Percentiles rank a stretch among this genome's conserved stretches.
Evolutionary conservation across 2,329 filamentous ascomycete genomes (phyloP).

Genomic region (Fusarium falciforme): DNA sequence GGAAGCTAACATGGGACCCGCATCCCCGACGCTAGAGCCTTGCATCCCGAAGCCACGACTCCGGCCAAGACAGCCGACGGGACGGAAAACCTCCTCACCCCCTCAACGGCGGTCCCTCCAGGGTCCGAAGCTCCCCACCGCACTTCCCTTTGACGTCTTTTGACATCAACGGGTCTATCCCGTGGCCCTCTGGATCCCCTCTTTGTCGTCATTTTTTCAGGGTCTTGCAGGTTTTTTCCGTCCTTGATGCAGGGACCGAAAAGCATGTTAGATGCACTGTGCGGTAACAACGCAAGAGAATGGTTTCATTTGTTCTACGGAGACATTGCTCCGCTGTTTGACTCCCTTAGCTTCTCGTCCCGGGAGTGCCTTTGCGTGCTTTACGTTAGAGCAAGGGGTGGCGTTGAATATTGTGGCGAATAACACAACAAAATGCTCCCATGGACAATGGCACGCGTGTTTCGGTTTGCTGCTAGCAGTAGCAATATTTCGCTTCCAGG

Average conservation of each 20-base stretch:
- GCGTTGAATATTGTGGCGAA: conserved; percentile 26
- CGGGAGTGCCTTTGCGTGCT: neutral
- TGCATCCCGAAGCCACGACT: neutral
- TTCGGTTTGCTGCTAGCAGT: neutral
- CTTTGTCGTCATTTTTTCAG: conserved; percentile 4
- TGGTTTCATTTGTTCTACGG: neutral
- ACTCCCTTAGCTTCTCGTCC: neutral
- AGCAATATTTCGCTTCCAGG: conserved; percentile 20
- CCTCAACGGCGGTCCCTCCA: neutral
- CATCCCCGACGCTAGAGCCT: too few species aligned
- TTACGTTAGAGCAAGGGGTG: conserved; percentile 2
- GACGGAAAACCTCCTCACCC: neutral
- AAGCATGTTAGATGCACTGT: neutral
- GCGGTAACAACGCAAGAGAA: neutral
- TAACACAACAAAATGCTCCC: conserved; percentile 7
- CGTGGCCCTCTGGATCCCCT: neutral
- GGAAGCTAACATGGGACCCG: too few species aligned
- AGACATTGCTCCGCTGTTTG: neutral
- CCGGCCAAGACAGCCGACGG: neutral
- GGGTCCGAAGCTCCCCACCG: conserved; percentile 1
- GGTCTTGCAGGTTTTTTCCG: neutral
- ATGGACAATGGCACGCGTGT: conserved; percentile 6
- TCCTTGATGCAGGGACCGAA: conserved; percentile 12
- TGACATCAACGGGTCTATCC: neutral
- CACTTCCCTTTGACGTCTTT: conserved; percentile 17